Evolutionary conservation across 345 rosid genomes (phyloP), one percentile per base, ranked within the genome.

Genomic region (Murraya paniculata): DNA sequence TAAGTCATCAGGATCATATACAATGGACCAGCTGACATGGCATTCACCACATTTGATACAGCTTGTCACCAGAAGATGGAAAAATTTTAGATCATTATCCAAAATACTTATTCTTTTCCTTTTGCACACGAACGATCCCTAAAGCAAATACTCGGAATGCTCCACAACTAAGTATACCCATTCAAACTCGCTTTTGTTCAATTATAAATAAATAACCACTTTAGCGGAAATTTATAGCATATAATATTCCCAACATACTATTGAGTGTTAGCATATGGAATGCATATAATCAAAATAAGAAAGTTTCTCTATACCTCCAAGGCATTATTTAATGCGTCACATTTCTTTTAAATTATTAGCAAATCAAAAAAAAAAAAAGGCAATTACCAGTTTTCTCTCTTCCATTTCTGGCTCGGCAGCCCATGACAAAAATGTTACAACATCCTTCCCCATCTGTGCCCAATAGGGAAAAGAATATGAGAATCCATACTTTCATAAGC

Each of bases 371-470:
- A 4, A 36, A 9, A 18, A 4, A 50, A 39, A n/a, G n/a, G 36
- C 31, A 39, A 21, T 70, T 86, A 86, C 86, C 86, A 86, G 65
- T 75, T 86, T 86, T 65, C 89, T 80, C 75, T 83, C 86, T 80
- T 86, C 85, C 86, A 83, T 86, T 71, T 86, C 86, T 16, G 86
- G 86, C 36, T 86, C 86, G n/a, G 88, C 88, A 9, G 88, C 85
- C 88, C 88, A 86, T 16, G 86, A 9, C 45, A 86, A 77, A 68
- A 86, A 86, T 25, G 85, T 14, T 13, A 83, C 86, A 3, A 86
- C 82, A 74, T 86, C 88, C 72, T 86, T 86, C 62, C 85, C 86
- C 86, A 83, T 81, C 85, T 83, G 81, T 76, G 65, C 14, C 13
- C 28, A 71, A 61, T 24, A 5, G 16, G 22, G 31, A 30, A 16